Conservation (phyloP, 2,329 filamentous ascomycete genomes). For the Mycosphaerella sp. region DNA sequence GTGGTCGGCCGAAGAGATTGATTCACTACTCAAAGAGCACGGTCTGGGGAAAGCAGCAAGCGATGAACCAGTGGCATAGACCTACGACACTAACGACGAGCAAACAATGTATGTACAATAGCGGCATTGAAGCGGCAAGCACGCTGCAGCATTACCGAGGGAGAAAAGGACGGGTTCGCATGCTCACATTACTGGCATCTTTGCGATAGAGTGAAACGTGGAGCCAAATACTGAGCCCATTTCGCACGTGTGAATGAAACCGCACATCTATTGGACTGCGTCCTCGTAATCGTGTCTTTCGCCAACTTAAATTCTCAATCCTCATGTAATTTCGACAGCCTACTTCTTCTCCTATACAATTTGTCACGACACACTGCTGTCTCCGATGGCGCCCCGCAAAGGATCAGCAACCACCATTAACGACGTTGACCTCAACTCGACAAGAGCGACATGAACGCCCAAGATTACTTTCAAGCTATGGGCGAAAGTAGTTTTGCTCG, state of each 20-base stretch:
- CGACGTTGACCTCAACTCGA: constrained; percentile 21
- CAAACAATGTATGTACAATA: constrained; percentile 3
- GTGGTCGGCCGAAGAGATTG: constrained; percentile 96
- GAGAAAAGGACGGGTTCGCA: neutral
- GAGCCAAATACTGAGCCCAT: neutral
- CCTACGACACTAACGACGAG: constrained; percentile 1
- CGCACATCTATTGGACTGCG: neutral
- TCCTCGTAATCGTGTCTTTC: neutral
- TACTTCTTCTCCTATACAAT: neutral
- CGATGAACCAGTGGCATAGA: constrained; percentile 18
- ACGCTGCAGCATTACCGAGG: neutral
- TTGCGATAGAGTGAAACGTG: neutral
- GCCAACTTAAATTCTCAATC: no score
- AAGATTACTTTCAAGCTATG: neutral
- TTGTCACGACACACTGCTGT: neutral
- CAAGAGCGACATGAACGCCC: constrained; percentile 7
- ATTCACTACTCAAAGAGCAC: constrained; percentile 86
- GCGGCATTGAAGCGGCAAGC: neutral
- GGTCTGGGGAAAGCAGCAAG: constrained; percentile 86
- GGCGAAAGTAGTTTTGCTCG: neutral
- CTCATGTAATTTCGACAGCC: no score
- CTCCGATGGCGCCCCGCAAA: neutral
- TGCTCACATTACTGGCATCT: neutral
- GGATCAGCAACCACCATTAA: neutral
- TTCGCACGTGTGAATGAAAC: neutral